These are phyloP conservation scores for Rhododendron henanense DNA, from an alignment of 148 eudicot genomes.

Conservation along the genomic window DNA sequence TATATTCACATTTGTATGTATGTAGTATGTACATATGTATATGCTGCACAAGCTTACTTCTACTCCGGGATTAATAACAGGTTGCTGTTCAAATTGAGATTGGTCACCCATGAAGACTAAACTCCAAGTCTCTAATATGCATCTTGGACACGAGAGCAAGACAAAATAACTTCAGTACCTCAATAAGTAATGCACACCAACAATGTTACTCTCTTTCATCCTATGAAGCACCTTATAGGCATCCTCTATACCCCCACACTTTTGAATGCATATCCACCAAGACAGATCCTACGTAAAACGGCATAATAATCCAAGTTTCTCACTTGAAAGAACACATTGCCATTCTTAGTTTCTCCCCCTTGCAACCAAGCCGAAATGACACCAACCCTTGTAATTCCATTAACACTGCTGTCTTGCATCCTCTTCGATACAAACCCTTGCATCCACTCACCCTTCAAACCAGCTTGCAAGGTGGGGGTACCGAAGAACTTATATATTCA, in stretches of 20 bases:
- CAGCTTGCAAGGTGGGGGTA: no score
- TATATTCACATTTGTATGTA: not conserved
- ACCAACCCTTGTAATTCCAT: not conserved
- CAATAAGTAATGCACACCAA: not conserved
- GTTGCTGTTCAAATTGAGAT: not conserved
- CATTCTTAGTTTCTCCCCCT: not conserved
- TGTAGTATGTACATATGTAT: not conserved
- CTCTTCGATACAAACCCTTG: not conserved
- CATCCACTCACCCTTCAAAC: no score
- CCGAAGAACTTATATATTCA: no score
- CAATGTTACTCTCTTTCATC: not conserved
- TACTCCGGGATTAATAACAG: not conserved
- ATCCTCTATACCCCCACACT: not conserved
- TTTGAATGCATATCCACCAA: not conserved
- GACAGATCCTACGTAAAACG: not conserved
- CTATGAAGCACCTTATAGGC: not conserved
- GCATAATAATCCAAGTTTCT: not conserved
- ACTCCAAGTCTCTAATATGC: not conserved
- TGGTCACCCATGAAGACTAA: not conserved
- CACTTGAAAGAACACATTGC: not conserved
- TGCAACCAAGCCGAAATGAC: not conserved
- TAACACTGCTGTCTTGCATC: not conserved
- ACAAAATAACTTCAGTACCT: not conserved
- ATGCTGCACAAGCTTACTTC: not conserved
- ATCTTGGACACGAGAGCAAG: not conserved